phyloP scores from a whole-genome alignment of 257 asterid genomes.

The Craterostigma plantagineum region DNA sequence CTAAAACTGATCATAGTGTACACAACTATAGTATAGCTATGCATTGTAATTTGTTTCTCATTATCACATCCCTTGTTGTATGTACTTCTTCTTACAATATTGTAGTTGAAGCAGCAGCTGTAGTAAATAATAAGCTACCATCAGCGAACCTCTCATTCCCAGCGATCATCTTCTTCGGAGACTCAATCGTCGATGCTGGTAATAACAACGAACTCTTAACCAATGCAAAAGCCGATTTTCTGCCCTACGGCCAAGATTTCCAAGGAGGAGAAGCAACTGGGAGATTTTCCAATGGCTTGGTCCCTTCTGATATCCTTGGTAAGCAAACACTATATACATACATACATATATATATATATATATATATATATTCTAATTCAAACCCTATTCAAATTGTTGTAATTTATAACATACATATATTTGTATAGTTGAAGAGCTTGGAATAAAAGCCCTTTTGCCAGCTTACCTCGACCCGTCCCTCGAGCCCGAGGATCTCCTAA shows the following conservation, averaged over 20 bases:
- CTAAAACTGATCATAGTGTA: too few relatives aligned
- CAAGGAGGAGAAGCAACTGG: slow-evolving; percentile 44
- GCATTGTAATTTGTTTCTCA: too few relatives aligned
- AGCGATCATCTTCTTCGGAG: slow-evolving; percentile 55
- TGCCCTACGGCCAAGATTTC: slow-evolving; percentile 62
- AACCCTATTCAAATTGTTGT: background rate
- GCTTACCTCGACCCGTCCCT: slow-evolving; percentile 59
- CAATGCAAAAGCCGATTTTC: slow-evolving; percentile 18
- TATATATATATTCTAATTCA: background rate
- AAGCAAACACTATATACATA: background rate
- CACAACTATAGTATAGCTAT: too few relatives aligned
- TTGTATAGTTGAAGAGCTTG: slow-evolving; percentile 45
- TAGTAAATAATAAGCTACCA: too few relatives aligned
- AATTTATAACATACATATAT: too few relatives aligned
- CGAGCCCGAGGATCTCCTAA: slow-evolving; percentile 26
- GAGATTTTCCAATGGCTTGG: slow-evolving; percentile 53
- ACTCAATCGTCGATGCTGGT: slow-evolving; percentile 65
- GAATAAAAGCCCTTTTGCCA: slow-evolving; percentile 32
- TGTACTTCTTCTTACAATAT: too few relatives aligned
- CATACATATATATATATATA: background rate
- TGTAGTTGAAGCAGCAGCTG: too few relatives aligned
- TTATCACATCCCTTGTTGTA: too few relatives aligned
- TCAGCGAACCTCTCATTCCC: slow-evolving; percentile 12
- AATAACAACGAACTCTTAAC: slow-evolving; percentile 31
- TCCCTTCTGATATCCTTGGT: slow-evolving; percentile 61